Base-by-base conservation (phyloP, 768 basidiomycete species). In the Collybiopsis confluens region DNA sequence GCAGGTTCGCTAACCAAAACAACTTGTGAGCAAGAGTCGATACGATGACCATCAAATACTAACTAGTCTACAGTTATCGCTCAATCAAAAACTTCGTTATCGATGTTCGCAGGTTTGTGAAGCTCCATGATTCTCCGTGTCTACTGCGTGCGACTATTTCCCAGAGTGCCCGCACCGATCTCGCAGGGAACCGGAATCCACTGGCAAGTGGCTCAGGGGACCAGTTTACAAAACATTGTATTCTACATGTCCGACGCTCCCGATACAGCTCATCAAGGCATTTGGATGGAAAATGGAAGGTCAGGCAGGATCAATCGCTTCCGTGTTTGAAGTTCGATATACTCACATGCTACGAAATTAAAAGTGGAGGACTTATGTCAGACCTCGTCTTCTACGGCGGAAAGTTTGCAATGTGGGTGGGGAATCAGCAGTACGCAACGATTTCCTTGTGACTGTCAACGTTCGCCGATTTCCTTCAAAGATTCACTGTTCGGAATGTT, bases 261-360 rank as follows among this genome's bases (percentile, higher is more conserved):
- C 24, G 76, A 80, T 52, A 88, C 81, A 5, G 77, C 76, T 7
- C 89, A 91, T 58, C 82, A 86, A 75, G 88, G 86, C 82, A 68
- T 91, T 36, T 89, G 72, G 70, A 90, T 90, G 87, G 89, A 90
- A 65, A 86, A 86, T 56, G 88, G 88, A 68, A 74, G 87, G 86
- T 88, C 56, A 47, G 75, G 52, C 13, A 51, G n/a, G 11, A 21
- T 33, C 13, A 13, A 5, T 28, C 38, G 2, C 23, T n/a, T 23
- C 15, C 23, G 18, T 42, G 7, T 6, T 45, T 21, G 36, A 27
- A 15, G 26, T 15, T 11, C 24, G 4, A 23, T 42, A n/a, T 11
- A 41, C 26, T 49, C 75, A 76, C 5, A 37, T 13, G 35, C 6
- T 35, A 3, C 59, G 75, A 78, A 58, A 61, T 62, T 45, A 2